Base-by-base conservation (phyloP, 208 protist genomes). In the Leishmania martiniquensis region DNA sequence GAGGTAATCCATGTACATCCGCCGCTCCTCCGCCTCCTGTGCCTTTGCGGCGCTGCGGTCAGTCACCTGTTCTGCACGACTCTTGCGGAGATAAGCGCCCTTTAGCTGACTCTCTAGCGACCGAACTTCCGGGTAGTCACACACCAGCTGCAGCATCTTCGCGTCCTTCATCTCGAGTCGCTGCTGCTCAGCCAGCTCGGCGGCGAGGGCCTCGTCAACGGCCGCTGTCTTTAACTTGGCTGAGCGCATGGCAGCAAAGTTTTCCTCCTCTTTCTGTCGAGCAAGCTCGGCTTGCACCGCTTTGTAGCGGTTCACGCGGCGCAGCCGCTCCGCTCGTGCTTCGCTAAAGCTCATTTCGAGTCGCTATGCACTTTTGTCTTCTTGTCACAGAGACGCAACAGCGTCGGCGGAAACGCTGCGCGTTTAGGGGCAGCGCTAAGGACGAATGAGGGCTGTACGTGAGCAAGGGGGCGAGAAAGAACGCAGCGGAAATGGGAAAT, bases 71-170 rank as follows among this genome's bases (percentile, higher is more conserved):
- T 93, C 93, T 0, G 81, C 82, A n/a, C 92, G 89, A n/a, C 83
- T 86, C 78, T 95, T 95, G 47, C 87, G 89, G 72, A 93, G 83
- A 67, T 93, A 87, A 32, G 95, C 95, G 71, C 94, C 84, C 71
- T 91, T 91, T 51, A 98, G 81, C 78, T 84, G 77, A 55, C 83
- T 62, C 77, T 96, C 87, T 54, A 98, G 77, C 44, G 93, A 83
- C n/a, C 92, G 91, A 57, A 98, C 85, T 78, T 95, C 89, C 0
- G 93, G 93, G 65, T 87, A 91, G n/a, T 91, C 79, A 29, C 90
- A 84, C 17, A 89, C 93, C 4, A 96, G 85, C 82, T 96, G 95
- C 32, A 96, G 81, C 92, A 96, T 98, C 83, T 98, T 98, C n/a
- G 81, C 84, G 66, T 97, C 92, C 70, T 89, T 85, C 37, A 94